Evolutionary conservation across 164 flowering plant genomes (phyloP).

Genomic region (Chimonanthus salicifolius): DNA sequence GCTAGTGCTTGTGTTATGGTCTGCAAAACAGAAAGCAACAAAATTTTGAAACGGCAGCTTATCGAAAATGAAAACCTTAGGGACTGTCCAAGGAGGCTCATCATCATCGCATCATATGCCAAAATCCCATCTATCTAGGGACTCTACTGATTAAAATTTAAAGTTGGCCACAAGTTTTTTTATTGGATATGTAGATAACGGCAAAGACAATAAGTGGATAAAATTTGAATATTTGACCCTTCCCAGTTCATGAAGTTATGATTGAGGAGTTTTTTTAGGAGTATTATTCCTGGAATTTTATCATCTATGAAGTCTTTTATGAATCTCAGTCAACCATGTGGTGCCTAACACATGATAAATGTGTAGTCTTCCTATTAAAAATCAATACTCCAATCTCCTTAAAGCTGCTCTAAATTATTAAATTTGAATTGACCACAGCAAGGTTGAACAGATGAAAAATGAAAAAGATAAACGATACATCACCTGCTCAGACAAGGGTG

Average conservation of each 20-base stretch:
- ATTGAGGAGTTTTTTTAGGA: too few species aligned
- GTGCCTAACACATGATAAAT: neutral
- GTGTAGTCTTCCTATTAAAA: too few species aligned
- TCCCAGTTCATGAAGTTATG: too few species aligned
- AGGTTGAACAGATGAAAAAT: too few species aligned
- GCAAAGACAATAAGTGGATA: too few species aligned
- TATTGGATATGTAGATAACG: too few species aligned
- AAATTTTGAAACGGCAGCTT: neutral
- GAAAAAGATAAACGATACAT: neutral
- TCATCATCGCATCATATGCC: neutral
- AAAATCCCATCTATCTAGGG: neutral
- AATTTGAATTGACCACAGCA: neutral
- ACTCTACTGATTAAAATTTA: too few species aligned
- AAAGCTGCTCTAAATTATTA: neutral
- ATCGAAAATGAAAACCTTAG: neutral
- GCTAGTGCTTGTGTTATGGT: constrained; percentile 61
- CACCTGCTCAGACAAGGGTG: constrained; percentile 67
- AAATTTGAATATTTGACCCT: too few species aligned
- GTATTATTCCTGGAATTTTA: too few species aligned
- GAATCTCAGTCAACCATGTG: too few species aligned
- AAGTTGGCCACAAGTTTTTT: too few species aligned
- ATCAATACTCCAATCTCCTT: neutral
- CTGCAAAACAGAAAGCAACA: constrained; percentile 24
- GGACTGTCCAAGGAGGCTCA: neutral
- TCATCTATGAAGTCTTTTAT: too few species aligned